A percentile compares a stretch with the other conserved stretches of the same genome.
Evolutionary conservation across 192 early-diverging fungal genomes (phyloP).

Genomic region (Coemansia sp.): DNA sequence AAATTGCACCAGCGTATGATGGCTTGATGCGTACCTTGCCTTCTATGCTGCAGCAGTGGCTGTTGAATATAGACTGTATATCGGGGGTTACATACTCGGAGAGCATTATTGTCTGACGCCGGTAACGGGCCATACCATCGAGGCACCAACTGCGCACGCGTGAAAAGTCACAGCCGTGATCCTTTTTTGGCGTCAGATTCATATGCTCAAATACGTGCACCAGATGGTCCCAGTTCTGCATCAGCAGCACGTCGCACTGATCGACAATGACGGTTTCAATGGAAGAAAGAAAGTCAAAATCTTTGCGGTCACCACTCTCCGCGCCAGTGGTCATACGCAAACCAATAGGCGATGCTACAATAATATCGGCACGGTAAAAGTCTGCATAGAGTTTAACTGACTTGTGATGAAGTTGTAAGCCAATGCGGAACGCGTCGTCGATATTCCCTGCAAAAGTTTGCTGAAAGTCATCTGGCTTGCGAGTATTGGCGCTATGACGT

Average conservation of each 20-base stretch:
- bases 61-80: constrained; percentile 85
- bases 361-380: constrained; percentile 89
- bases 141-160: constrained; percentile 82
- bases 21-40: constrained; percentile 75
- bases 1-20: constrained; percentile 64
- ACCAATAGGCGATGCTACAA: constrained; percentile 90
- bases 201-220: constrained; percentile 78
- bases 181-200: constrained; percentile 85
- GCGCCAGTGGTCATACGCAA: constrained; percentile 81
- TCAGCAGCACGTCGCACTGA: constrained; percentile 79
- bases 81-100: constrained; percentile 84
- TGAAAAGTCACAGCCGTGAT: constrained; percentile 96
- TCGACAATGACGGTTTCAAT: constrained; percentile 90
- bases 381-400: constrained; percentile 82
- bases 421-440: constrained; percentile 93
- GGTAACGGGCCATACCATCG: constrained; percentile 78
- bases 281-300: constrained; percentile 91
- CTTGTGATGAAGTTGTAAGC: constrained; percentile 85
- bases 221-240: constrained; percentile 99
- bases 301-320: constrained; percentile 77
- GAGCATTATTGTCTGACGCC: constrained; percentile 88
- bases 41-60: constrained; percentile 54
- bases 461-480: constrained; percentile 77
- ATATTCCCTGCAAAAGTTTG: constrained; percentile 90
- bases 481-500: constrained; percentile 19